Evolutionary conservation across 2,329 filamentous ascomycete genomes (phyloP).

Genomic region (Neopestalotiopsis sp.): DNA sequence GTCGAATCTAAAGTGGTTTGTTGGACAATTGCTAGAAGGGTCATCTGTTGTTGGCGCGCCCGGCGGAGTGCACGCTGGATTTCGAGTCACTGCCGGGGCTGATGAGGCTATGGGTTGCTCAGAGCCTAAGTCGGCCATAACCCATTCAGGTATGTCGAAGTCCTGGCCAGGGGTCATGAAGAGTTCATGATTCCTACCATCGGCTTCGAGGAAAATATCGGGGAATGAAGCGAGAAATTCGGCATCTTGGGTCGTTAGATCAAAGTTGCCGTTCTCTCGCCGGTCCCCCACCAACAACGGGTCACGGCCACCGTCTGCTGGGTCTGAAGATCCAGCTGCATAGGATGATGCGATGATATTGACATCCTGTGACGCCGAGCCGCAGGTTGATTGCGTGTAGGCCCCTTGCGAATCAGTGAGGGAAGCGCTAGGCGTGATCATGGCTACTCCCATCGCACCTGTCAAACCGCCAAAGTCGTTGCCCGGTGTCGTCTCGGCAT

Average conservation of each 20-base stretch:
- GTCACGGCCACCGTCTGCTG: neutral
- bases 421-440: neutral
- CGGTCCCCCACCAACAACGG: neutral
- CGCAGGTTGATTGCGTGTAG: neutral
- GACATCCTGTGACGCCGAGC: neutral
- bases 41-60: neutral
- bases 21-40: neutral
- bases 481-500: no score
- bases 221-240: neutral
- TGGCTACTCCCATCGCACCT: neutral
- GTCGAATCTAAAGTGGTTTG: neutral
- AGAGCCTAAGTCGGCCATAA: neutral
- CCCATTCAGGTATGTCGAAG: neutral
- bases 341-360: neutral
- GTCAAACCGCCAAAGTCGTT: neutral
- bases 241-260: neutral
- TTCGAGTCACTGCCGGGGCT: neutral
- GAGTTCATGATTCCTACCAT: neutral
- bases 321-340: neutral
- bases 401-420: neutral
- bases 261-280: neutral
- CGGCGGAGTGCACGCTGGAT: neutral
- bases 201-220: neutral
- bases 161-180: neutral
- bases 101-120: neutral